Base-by-base conservation (phyloP, 2,329 filamentous ascomycete genomes). In the Acrocalymma vagum region DNA sequence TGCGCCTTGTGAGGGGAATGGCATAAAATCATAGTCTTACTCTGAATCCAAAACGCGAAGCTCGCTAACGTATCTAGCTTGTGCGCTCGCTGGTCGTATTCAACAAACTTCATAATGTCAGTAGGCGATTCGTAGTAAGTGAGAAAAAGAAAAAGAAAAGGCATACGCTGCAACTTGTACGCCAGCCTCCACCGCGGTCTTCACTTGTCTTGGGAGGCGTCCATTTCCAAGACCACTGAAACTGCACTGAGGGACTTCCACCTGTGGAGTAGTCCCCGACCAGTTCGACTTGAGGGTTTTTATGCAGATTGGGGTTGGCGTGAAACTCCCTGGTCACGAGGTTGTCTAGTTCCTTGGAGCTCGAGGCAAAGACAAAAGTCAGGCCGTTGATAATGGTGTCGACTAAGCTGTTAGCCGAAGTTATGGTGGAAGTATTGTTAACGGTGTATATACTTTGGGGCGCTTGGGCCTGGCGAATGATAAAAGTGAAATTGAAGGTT, bases 171-270 rank as follows among this genome's bases (percentile, higher is more conserved):
- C 94, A 97, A 58, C 87, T 88, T 65, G 95, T 97, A 63, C 90
- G 88, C 93, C 94, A 99, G 29, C 94, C 94, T 42, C 91, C 90
- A 20, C 88, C 89, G 60, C 83, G 84, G 65, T 96, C 92, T 64
- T 96, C 92, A 11, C 76, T 73, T 10, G 75, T 63, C 76, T 90
- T 95, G 24, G 94, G 94, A 7, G 94, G 90, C 65, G 88, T 90
- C 91, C 93, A 99, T 76, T 87, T 94, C 94, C 94, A 99, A 6
- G 87, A 86, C 91, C 93, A 99, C 52, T 93, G 87, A 65, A 96
- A 96, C 22, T 90, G 85, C 20, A 95, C 86, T 2, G 90, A 93
- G 6, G 87, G 77, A 60, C 78, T 89, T n/a, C 93, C 92, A 21
- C 81, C 84, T 0, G 94, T 99, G 3, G 83, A 81, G 65, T 88